Evolutionary conservation across 2,329 filamentous ascomycete species (phyloP), one percentile per base, ranked within the genome.

Genomic region (Neoascochyta sp.): DNA sequence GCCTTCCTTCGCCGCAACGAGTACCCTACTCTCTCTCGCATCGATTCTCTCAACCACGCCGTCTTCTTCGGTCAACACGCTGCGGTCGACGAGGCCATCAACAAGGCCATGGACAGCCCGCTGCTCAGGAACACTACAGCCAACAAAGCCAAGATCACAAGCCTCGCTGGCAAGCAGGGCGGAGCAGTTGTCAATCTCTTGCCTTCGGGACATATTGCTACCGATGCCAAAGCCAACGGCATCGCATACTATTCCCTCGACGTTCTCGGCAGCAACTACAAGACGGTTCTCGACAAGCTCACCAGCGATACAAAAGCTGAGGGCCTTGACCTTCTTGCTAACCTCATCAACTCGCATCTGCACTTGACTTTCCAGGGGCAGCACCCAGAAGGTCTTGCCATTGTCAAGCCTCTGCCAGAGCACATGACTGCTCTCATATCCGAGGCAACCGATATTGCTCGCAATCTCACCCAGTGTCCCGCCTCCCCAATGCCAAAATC

Each of bases 331-430:
- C 69, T 74, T 28, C 75, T 96, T 18, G 82, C 83, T 36, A 68
- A 76, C 24, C 74, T 96, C 36, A 85, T 95, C 57, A 89, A 85
- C 52, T 75, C 81, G 2, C 92, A 96, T 60, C 72, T 96, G 4
- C 89, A 95, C 57, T 74, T 75, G 31, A 83, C 80, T 8, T 96
- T 92, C 78, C 87, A 93, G 54, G 85, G 82, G 47, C 72, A 72
- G 13, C 94, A 92, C 61, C 69, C 76, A 1, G 72, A 75, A 21
- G 90, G 92, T 16, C 82, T 96, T 34, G 76, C 81, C 4, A 79
- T 95, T 3, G 69, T 94, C 23, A 89, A 93, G 58, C 88, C 90
- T 0, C 72, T 84, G 12, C 76, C 85, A 1, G 69, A 83, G 29
- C 80, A 88, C 57, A 90, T 84, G 21, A 84, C 83, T 1, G 73